Percentiles rank a stretch among this genome's conserved stretches.
These are phyloP conservation scores for Wickerhamomyces canadensis DNA, from an alignment of 805 yeast species.

Conservation along the genomic window DNA sequence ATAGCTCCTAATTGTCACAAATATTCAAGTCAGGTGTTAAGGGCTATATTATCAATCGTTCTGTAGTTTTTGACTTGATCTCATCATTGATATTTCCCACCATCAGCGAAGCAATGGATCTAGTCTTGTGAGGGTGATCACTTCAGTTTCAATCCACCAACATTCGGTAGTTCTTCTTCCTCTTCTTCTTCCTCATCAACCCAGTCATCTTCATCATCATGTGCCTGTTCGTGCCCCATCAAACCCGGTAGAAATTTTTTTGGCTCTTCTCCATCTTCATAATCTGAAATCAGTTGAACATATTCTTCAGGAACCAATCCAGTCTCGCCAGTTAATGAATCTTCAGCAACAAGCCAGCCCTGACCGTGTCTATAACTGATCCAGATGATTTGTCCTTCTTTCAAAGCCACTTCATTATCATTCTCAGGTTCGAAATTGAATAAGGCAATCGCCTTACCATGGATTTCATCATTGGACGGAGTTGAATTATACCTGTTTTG, in stretches of 20 bases:
- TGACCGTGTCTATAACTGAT: slow-evolving; percentile 92
- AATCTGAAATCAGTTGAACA: slow-evolving; percentile 45
- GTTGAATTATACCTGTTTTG: slow-evolving; percentile 25
- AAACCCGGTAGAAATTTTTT: slow-evolving; percentile 41
- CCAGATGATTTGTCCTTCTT: slow-evolving; percentile 79
- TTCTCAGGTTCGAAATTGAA: slow-evolving; percentile 91
- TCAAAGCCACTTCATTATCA: slow-evolving; percentile 78
- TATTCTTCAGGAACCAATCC: slow-evolving; percentile 96
- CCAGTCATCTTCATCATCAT: slow-evolving; percentile 27
- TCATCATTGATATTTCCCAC: no score
- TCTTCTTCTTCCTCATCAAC: slow-evolving; percentile 32
- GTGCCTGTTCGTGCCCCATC: no score
- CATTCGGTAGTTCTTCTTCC: slow-evolving; percentile 12
- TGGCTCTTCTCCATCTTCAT: slow-evolving; percentile 28
- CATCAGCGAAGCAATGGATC: no score
- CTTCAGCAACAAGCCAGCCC: slow-evolving; percentile 95
- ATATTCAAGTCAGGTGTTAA: no score
- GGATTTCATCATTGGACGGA: slow-evolving; percentile 41
- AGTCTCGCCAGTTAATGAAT: slow-evolving; percentile 67
- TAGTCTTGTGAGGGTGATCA: no score
- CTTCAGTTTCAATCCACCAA: slow-evolving; percentile 1
- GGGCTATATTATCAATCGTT: no score
- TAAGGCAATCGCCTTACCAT: slow-evolving; percentile 71
- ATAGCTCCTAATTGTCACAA: no score
- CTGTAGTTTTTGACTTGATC: no score